Evolutionary conservation across 2,329 filamentous ascomycete genomes (phyloP), one percentile per base, ranked within the genome.

Genomic region (Colletotrichum endophyticum): DNA sequence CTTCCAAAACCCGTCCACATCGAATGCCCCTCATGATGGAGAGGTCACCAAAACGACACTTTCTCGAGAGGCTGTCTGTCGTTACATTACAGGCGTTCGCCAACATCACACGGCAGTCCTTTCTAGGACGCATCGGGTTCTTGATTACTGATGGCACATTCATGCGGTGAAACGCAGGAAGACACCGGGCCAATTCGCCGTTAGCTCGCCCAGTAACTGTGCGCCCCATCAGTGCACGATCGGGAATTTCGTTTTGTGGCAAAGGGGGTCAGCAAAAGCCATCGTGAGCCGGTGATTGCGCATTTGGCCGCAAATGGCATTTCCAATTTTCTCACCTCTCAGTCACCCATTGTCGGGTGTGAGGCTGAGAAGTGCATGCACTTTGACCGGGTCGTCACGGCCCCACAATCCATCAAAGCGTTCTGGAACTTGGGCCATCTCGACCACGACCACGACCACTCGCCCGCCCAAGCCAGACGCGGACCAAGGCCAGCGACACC

Each of bases 361-460:
- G 70, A 73, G 70, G 63, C 64, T 74, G 59, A 73, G 70, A 61
- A 53, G 64, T 57, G 62, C 57, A 73, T 69, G 59, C 57, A 68
- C 30, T 13, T 57, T 34, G 57, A 28, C 32, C 63, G n/a, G 70
- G 56, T 30, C 64, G 34, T 66, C 49, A 62, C 49, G 61, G 59
- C 74, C 59, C 74, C 74, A 74, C 74, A 66, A 62, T 70, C 44
- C 59, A 73, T 74, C 66, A 66, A 66, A 76, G 74, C 57, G 59
- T 76, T 70, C 70, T 76, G 64, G 74, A 74, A 73, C 74, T 39
- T 57, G 70, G 74, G 59, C 70, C 73, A 69, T 66, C 22, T 76
- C 15, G 9, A 61, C 36, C 22, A 66, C 11, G 9, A 61, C 36
- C 44, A 49, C n/a, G 44, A 49, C n/a, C 44, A 53, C 44, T 25